These are phyloP conservation scores for Phlyctochytrium bullatum DNA, from an alignment of 192 early-diverging fungal genomes.

Conservation along the genomic window DNA sequence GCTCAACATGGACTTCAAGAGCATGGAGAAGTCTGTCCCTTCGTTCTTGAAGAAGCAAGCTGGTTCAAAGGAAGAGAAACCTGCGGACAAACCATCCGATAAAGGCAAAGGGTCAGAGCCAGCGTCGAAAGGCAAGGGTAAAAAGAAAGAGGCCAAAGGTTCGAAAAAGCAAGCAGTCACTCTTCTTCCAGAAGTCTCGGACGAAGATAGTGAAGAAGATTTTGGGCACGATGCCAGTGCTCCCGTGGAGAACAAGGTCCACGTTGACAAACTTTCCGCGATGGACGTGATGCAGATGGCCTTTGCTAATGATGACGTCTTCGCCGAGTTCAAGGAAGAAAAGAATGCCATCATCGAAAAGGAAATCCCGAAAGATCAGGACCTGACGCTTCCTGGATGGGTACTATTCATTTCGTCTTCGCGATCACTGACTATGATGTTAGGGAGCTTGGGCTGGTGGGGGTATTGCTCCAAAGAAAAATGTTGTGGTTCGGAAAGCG, in stretches of 20 bases:
- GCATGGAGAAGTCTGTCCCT: conserved; percentile 17
- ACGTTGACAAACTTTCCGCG: conserved; percentile 30
- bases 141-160: conserved; percentile 7
- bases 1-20: conserved; percentile 10
- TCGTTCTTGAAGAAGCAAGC: conserved; percentile 5
- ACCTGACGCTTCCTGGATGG: conserved; percentile 93
- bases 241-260: conserved; percentile 46
- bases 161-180: not conserved
- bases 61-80: too few relatives aligned
- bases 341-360: conserved; percentile 67
- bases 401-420: conserved; percentile 5
- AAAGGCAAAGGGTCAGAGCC: not conserved
- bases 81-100: not conserved
- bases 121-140: not conserved
- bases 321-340: conserved; percentile 86
- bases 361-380: conserved; percentile 76
- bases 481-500: conserved; percentile 53
- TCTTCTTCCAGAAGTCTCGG: conserved; percentile 20
- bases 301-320: conserved; percentile 92
- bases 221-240: conserved; percentile 4
- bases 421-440: not conserved
- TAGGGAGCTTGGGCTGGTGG: conserved; percentile 77
- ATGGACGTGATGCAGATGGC: conserved; percentile 75
- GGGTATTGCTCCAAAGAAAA: conserved; percentile 61
- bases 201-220: conserved; percentile 39